These are phyloP conservation scores for Pythium brassicae DNA, from an alignment of 352 stramenopile species.

Conservation along the genomic window DNA sequence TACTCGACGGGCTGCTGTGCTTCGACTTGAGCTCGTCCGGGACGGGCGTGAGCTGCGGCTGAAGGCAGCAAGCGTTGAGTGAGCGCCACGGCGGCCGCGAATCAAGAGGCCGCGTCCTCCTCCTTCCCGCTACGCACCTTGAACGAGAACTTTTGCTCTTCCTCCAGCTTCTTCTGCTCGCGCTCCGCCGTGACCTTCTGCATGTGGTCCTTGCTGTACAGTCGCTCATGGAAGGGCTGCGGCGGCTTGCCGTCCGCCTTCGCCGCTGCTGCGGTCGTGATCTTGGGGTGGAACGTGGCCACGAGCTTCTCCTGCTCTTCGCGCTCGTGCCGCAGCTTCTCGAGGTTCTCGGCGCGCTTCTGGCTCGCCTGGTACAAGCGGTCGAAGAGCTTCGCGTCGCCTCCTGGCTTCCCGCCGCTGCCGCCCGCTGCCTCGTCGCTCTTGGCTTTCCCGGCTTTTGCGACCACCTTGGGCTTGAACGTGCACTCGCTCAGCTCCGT, in stretches of 20 bases:
- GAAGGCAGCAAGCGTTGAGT: not conserved
- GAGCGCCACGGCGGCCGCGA: not conserved
- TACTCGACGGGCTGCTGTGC: slow-evolving; percentile 45
- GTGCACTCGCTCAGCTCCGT: slow-evolving; percentile 58
- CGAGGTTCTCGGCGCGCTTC: slow-evolving; percentile 48
- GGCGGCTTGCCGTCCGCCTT: slow-evolving; percentile 38
- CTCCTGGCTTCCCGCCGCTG: slow-evolving; percentile 11
- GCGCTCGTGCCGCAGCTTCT: slow-evolving; percentile 59
- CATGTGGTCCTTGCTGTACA: slow-evolving; percentile 79
- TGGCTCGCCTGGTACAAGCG: slow-evolving; percentile 68
- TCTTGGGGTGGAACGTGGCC: slow-evolving; percentile 63
- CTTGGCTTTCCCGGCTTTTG: slow-evolving; percentile 39
- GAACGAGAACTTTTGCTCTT: slow-evolving; percentile 66
- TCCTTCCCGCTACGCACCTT: slow-evolving; percentile 38
- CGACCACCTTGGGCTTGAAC: slow-evolving; percentile 60
- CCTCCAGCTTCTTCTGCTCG: slow-evolving; percentile 70
- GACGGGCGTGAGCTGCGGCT: slow-evolving; percentile 55
- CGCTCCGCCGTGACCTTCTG: slow-evolving; percentile 57
- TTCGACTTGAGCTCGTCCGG: slow-evolving; percentile 60
- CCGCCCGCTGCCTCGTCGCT: slow-evolving; percentile 21
- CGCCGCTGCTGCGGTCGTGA: slow-evolving; percentile 16
- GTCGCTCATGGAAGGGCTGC: slow-evolving; percentile 67
- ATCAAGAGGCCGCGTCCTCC: not conserved
- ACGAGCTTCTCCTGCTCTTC: slow-evolving; percentile 57
- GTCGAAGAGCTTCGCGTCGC: slow-evolving; percentile 42